A percentile compares a stretch with the other conserved stretches of the same genome.
Evolutionary conservation across 176 grass and related monocot genomes (phyloP).

Genomic region (Bothriochloa decipiens): DNA sequence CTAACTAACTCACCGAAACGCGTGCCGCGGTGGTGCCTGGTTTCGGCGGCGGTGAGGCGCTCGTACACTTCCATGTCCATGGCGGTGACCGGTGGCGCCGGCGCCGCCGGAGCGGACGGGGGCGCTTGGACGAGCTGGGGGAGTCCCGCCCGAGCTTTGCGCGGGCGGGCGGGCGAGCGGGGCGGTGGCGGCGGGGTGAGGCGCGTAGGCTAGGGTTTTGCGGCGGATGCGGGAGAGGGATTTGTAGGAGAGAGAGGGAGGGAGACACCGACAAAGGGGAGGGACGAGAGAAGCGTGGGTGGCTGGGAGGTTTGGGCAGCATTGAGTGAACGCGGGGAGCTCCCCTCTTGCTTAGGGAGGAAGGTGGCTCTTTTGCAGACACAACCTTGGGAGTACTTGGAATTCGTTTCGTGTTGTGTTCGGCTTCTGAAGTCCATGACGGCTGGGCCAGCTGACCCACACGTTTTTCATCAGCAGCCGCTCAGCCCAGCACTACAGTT

Average conservation of each 20-base stretch:
- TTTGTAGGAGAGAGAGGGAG: background rate
- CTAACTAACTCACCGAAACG: conserved; percentile 44
- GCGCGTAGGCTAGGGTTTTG: conserved; percentile 44
- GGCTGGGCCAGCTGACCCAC: background rate
- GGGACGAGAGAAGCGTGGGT: conserved; percentile 30
- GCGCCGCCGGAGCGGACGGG: background rate
- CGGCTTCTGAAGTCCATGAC: too few relatives aligned
- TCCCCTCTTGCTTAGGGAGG: conserved; percentile 34
- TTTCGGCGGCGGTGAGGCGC: conserved; percentile 51
- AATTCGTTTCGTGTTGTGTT: background rate
- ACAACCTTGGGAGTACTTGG: background rate
- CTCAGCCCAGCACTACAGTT: too few relatives aligned
- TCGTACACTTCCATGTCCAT: conserved; percentile 70
- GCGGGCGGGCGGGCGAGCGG: background rate
- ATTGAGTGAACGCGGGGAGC: conserved; percentile 21
- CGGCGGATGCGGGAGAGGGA: conserved; percentile 17
- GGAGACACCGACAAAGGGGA: conserved; percentile 13
- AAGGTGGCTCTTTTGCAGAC: conserved; percentile 26
- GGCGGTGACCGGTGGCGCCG: background rate
- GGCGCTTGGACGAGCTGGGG: background rate
- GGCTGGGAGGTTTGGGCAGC: background rate
- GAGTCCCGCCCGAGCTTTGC: background rate
- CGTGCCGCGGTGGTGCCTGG: conserved; percentile 47
- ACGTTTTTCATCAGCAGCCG: background rate
- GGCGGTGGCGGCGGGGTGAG: conserved; percentile 29